A percentile compares a stretch with the other conserved stretches of the same genome.
phyloP scores from a whole-genome alignment of 495 filamentous ascomycete species.

The Podospora australis region DNA sequence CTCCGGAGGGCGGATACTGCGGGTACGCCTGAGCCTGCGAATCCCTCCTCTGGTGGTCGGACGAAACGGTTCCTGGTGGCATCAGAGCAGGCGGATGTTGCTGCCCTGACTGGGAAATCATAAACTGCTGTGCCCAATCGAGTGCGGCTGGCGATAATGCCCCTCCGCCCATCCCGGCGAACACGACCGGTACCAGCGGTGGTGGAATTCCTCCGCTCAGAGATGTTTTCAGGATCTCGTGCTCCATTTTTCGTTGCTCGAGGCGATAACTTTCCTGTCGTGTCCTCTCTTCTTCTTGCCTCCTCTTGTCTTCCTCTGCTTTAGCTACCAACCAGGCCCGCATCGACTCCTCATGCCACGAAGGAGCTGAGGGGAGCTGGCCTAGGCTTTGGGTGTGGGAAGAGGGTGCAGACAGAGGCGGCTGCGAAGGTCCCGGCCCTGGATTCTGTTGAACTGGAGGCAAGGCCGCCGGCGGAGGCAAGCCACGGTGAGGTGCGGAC shows the following conservation, averaged over 20 bases:
- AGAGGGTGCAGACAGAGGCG: conserved; percentile 26
- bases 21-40: conserved; percentile 36
- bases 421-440: conserved; percentile 22
- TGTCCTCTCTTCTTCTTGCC: conserved; percentile 83
- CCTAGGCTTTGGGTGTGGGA: conserved; percentile 38
- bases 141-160: conserved; percentile 47
- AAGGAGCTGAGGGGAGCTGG: conserved; percentile 62
- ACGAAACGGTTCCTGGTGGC: conserved; percentile 41
- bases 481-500: conserved; percentile 67
- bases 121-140: conserved; percentile 71
- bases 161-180: conserved; percentile 72
- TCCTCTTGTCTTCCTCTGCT: conserved; percentile 80
- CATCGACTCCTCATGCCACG: conserved; percentile 74
- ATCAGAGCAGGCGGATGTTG: conserved; percentile 48
- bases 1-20: conserved; percentile 35
- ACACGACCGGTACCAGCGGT: conserved; percentile 80
- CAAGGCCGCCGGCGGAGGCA: conserved; percentile 71
- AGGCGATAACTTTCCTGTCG: conserved; percentile 68
- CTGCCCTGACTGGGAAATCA: conserved; percentile 46
- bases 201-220: conserved; percentile 76
- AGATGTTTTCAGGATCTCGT: conserved; percentile 76
- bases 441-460: conserved; percentile 48
- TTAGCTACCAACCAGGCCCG: conserved; percentile 75
- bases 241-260: conserved; percentile 74
- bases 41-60: conserved; percentile 39